These are phyloP conservation scores for Trypanosoma platydactyli DNA, from an alignment of 208 protist species.

Conservation along the genomic window DNA sequence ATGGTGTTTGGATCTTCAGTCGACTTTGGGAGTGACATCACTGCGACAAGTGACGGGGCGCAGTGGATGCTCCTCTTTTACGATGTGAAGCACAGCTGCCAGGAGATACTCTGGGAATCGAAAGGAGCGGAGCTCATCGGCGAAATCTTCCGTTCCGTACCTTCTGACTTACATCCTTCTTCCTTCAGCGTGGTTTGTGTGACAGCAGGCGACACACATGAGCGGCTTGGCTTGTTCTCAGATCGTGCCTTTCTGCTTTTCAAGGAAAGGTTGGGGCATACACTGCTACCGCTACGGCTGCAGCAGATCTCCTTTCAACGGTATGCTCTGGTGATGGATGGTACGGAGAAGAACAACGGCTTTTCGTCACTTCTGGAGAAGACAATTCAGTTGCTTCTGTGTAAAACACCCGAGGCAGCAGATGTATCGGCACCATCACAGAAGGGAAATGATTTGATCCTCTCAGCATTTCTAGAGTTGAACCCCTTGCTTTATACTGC, in stretches of 20 bases:
- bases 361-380: constrained; percentile 15
- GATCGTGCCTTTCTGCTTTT: constrained; percentile 35
- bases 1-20: constrained; percentile 40
- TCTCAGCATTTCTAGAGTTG: constrained; percentile 14
- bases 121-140: constrained; percentile 32
- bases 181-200: constrained; percentile 30
- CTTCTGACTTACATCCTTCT: constrained; percentile 22
- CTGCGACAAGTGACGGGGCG: not conserved
- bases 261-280: constrained; percentile 16
- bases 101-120: constrained; percentile 26
- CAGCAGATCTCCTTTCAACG: constrained; percentile 9
- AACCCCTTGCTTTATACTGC: constrained; percentile 35
- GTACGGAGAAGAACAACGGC: not conserved
- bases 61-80: constrained; percentile 34
- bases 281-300: not conserved
- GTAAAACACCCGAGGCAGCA: constrained; percentile 13
- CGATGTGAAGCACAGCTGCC: constrained; percentile 23
- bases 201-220: constrained; percentile 44
- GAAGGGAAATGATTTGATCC: constrained; percentile 29
- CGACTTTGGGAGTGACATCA: constrained; percentile 10
- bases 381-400: constrained; percentile 14
- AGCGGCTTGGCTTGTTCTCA: constrained; percentile 36
- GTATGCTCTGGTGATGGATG: not conserved
- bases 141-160: constrained; percentile 25
- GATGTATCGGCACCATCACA: constrained; percentile 36